Conservation (phyloP, 768 basidiomycete species). For the Tylopilus sp. region DNA sequence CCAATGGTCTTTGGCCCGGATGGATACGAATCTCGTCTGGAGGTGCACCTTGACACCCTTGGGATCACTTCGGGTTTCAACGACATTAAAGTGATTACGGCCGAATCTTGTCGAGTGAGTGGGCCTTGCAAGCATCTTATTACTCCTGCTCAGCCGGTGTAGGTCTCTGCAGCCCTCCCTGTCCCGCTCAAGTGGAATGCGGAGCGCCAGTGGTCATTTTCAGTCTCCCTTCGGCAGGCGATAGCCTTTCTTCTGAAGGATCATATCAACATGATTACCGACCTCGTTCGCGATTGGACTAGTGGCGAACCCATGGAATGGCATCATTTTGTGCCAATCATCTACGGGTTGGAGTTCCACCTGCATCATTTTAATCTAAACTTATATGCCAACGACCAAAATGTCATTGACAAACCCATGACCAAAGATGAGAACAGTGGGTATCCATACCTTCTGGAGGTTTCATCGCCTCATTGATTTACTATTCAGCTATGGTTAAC, state of each 20-base stretch:
- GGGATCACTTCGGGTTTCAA: conserved; percentile 82
- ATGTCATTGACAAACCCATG: conserved; percentile 89
- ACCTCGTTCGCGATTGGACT: conserved; percentile 90
- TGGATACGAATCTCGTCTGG: conserved; percentile 78
- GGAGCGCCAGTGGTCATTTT: conserved; percentile 73
- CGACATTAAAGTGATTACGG: conserved; percentile 71
- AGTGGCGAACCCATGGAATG: conserved; percentile 80
- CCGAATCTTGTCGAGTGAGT: conserved; percentile 74
- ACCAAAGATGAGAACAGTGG: conserved; percentile 82
- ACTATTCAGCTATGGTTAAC: conserved; percentile 62
- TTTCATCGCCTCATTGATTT: background rate
- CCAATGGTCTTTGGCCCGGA: conserved; percentile 70
- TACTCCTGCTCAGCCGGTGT: conserved; percentile 1
- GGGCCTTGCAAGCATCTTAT: conserved; percentile 10
- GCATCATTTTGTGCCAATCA: conserved; percentile 78
- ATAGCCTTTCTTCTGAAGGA: conserved; percentile 80
- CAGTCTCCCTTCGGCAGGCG: conserved; percentile 69
- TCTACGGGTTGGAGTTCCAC: conserved; percentile 68
- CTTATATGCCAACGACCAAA: conserved; percentile 90
- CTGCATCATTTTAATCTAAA: conserved; percentile 76
- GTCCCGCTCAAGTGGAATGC: conserved; percentile 81
- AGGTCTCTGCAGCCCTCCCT: conserved; percentile 75
- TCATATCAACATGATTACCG: conserved; percentile 91
- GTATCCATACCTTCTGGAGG: conserved; percentile 3
- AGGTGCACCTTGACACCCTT: conserved; percentile 81